Percentiles rank a stretch among this genome's conserved stretches.
Evolutionary conservation across 2,329 filamentous ascomycete genomes (phyloP).

Genomic region (Arachnomyces sp.): DNA sequence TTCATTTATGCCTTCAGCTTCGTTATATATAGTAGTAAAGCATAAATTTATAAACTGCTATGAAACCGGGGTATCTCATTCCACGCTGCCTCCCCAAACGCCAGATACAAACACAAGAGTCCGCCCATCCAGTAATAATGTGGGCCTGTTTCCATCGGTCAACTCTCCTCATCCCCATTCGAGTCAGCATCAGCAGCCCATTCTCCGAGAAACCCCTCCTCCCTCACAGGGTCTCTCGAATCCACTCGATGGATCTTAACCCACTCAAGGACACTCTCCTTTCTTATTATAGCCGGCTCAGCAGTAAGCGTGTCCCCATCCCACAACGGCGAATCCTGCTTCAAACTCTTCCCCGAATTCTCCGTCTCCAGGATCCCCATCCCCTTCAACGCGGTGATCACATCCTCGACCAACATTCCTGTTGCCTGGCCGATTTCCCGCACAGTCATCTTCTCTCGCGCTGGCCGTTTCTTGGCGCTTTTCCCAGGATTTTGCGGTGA

Average conservation of each 20-base stretch:
- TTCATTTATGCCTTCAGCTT: no score
- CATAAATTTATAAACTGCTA: no score
- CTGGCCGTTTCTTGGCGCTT: constrained; percentile 35
- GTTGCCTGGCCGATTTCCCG: constrained; percentile 66
- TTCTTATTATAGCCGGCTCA: constrained; percentile 41
- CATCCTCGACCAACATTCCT: constrained; percentile 79
- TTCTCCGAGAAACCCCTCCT: constrained; percentile 63
- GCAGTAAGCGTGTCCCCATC: constrained; percentile 14
- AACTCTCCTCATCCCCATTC: constrained; percentile 15
- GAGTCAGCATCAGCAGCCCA: constrained; percentile 43
- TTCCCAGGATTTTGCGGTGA: constrained; percentile 18
- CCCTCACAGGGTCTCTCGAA: constrained; percentile 60
- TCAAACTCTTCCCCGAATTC: constrained; percentile 46
- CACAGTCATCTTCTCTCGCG: constrained; percentile 51
- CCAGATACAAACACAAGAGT: no score
- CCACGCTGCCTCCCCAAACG: no score
- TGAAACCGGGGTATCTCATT: no score
- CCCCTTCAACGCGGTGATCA: constrained; percentile 64
- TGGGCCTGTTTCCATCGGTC: no score
- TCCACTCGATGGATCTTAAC: constrained; percentile 54
- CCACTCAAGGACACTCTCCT: constrained; percentile 57
- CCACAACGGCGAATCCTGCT: constrained; percentile 27
- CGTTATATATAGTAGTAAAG: no score
- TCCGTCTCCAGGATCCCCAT: constrained; percentile 61
- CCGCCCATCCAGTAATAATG: no score